Base-by-base conservation (phyloP, 225 moss, liverwort and hornwort genomes). In the Polytrichum formosum region DNA sequence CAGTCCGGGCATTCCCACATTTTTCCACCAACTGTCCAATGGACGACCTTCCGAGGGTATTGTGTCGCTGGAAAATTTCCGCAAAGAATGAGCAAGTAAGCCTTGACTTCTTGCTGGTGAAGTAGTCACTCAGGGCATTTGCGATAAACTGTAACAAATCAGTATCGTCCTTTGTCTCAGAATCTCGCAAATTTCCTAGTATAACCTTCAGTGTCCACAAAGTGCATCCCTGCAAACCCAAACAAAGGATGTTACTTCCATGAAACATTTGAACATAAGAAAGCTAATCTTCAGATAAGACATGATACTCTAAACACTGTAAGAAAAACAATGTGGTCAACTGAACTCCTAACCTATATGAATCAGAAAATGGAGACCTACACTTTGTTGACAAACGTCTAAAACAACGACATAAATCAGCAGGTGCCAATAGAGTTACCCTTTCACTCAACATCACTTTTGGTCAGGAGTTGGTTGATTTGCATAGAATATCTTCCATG, bases 131-230 rank as follows among this genome's bases (percentile, higher is more conserved):
- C 69, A 93, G 74, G 26, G 90, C 80, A 5, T 72, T 53, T 3
- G 75, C 53, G 6, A 91, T 72, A 66, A 85, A 89, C n/a, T 77
- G 73, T 56, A 76, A 88, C 27, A 91, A 80, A 56, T 93, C 91
- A 17, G 63, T 72, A 53, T 91, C 86, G 22, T 82, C 82, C 35
- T 71, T 81, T 54, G 82, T 73, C 29, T 84, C 85, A 23, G 61
- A 53, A 63, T 72, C 80, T 54, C 74, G 61, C 56, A 73, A 53
- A 63, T 78, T 91, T 54, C 91, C 93, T n/a, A 87, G 71, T 71
- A 93, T 76, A 30, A 93, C 93, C 84, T 93, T 93, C 28, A 96
- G 67, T 37, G 90, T 69, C 93, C 93, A 96, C 75, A 83, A 78
- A 68, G 70, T 67, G 59, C 90, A 83, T 30, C 76, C 84, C 83